Percentiles rank a stretch among this genome's conserved stretches.
Evolutionary conservation across 495 filamentous ascomycete species (phyloP).

Genomic region (Talaromyces wortmannii): DNA sequence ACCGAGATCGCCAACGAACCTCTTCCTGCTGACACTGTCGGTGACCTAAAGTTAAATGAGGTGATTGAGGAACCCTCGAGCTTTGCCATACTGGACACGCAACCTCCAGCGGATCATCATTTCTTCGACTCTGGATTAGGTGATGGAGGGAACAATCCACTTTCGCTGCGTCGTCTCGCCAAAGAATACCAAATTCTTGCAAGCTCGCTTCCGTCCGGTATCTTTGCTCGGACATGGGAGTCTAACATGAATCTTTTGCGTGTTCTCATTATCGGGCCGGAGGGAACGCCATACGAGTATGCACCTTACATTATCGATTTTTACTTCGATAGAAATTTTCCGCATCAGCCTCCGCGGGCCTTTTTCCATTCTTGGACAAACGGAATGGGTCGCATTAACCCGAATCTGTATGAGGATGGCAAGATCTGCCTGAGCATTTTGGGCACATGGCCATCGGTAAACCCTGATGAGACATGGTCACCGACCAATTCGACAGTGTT

Average conservation of each 20-base stretch:
- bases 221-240: slow-evolving; percentile 55
- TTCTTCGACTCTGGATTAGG: slow-evolving; percentile 19
- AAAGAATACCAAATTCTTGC: slow-evolving; percentile 53
- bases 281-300: slow-evolving; percentile 54
- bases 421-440: slow-evolving; percentile 54
- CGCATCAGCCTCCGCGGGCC: slow-evolving; percentile 35
- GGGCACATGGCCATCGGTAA: slow-evolving; percentile 51
- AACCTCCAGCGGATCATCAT: slow-evolving; percentile 40
- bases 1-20: neutral
- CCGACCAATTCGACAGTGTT: slow-evolving; percentile 43
- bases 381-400: slow-evolving; percentile 47
- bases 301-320: slow-evolving; percentile 57
- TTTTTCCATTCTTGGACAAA: slow-evolving; percentile 55
- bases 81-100: slow-evolving; percentile 37
- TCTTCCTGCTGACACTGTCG: neutral
- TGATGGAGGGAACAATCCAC: neutral
- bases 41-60: neutral
- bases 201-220: slow-evolving; percentile 45
- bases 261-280: slow-evolving; percentile 50
- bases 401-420: slow-evolving; percentile 58
- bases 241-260: slow-evolving; percentile 50
- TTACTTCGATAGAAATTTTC: slow-evolving; percentile 38
- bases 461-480: slow-evolving; percentile 47
- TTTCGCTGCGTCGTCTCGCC: slow-evolving; percentile 36
- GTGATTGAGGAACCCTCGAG: slow-evolving; percentile 13